Evolutionary conservation across 1,284 basidiomycete genomes (phyloP).

Genomic region (Sparassis latifolia): DNA sequence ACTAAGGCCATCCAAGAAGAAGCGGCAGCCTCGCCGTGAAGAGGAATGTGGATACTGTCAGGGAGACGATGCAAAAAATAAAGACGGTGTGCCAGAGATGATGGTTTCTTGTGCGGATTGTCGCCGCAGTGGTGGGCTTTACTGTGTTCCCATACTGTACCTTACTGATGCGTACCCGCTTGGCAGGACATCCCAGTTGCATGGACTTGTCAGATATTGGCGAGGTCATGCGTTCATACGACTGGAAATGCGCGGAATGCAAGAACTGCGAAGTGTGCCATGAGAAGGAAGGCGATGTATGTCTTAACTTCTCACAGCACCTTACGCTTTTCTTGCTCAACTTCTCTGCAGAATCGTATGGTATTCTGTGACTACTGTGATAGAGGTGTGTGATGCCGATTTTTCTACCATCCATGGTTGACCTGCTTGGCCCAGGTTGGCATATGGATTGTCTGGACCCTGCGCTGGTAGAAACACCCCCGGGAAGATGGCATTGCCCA

Average conservation of each 20-base stretch:
- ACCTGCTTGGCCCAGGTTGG: conserved; percentile 53
- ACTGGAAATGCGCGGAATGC: conserved; percentile 91
- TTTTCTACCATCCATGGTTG: conserved; percentile 9
- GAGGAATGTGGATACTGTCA: conserved; percentile 64
- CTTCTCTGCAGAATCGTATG: conserved; percentile 58
- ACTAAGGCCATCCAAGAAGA: conserved; percentile 34
- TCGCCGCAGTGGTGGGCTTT: conserved; percentile 47
- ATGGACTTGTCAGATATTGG: conserved; percentile 49
- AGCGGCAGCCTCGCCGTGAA: conserved; percentile 47
- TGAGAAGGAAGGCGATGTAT: conserved; percentile 85
- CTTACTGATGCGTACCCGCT: neutral
- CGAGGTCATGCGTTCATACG: conserved; percentile 59
- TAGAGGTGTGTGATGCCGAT: conserved; percentile 49
- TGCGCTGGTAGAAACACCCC: conserved; percentile 62
- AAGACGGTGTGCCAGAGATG: conserved; percentile 45
- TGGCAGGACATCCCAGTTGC: conserved; percentile 73
- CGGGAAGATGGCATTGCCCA: conserved; percentile 74
- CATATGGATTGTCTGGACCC: conserved; percentile 86
- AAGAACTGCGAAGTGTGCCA: conserved; percentile 89
- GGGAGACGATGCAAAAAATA: conserved; percentile 53
- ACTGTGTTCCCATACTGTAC: neutral
- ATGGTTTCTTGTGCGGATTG: conserved; percentile 71
- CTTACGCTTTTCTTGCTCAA: conserved; percentile 4
- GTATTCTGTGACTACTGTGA: conserved; percentile 95
- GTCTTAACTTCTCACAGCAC: conserved; percentile 25